Percentiles rank a stretch among this genome's conserved stretches.
Conservation (phyloP, 495 filamentous ascomycete genomes). For the Endocarpon pusillum region DNA sequence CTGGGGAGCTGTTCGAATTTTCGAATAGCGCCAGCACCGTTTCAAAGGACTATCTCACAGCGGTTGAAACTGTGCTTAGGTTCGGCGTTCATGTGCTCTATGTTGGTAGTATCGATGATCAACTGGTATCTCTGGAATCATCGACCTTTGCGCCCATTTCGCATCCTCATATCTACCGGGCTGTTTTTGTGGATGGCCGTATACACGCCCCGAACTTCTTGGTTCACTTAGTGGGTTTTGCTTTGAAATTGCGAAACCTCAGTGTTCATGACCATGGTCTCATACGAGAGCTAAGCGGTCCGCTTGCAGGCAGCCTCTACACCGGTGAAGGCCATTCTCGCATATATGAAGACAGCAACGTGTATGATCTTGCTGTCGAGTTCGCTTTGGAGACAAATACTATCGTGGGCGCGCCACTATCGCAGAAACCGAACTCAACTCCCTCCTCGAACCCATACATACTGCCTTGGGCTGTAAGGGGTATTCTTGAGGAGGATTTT, state of each 20-base stretch:
- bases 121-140: constrained; percentile 85
- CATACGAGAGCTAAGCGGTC: constrained; percentile 73
- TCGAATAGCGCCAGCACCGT: constrained; percentile 60
- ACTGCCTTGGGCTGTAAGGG: constrained; percentile 86
- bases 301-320: constrained; percentile 83
- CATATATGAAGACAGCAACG: constrained; percentile 76
- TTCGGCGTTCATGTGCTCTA: constrained; percentile 72
- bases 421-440: constrained; percentile 31
- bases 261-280: constrained; percentile 86
- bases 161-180: constrained; percentile 84
- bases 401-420: constrained; percentile 32
- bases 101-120: constrained; percentile 89
- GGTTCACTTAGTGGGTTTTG: constrained; percentile 81
- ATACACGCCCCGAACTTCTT: constrained; percentile 89
- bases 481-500: constrained; percentile 79
- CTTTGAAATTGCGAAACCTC: constrained; percentile 80
- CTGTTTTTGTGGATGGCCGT: constrained; percentile 86
- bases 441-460: constrained; percentile 59
- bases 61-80: constrained; percentile 50
- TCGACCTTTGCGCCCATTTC: constrained; percentile 65
- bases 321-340: constrained; percentile 84
- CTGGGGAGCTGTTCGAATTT: constrained; percentile 87
- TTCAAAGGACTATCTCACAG: constrained; percentile 62
- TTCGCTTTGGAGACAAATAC: constrained; percentile 73
- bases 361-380: constrained; percentile 74